These are phyloP conservation scores for Clarkia xantiana DNA, from an alignment of 345 rosid species.

Conservation along the genomic window DNA sequence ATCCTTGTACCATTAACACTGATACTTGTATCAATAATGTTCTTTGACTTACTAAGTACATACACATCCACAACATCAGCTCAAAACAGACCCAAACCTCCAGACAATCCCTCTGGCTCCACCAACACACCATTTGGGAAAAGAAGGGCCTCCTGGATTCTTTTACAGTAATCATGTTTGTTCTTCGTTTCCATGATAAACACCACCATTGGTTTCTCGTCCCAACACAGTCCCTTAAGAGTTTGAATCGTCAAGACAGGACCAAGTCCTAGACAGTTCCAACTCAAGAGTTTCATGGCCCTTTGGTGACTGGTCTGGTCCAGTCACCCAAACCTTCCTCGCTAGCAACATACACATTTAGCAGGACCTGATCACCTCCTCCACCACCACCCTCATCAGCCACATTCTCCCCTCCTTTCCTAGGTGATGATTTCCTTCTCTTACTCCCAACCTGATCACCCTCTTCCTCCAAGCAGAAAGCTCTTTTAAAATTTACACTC, in stretches of 20 bases:
- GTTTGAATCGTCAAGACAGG: neutral
- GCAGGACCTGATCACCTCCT: too few species aligned
- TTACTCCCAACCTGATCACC: too few species aligned
- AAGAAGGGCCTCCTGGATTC: neutral
- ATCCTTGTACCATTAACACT: neutral
- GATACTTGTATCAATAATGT: neutral
- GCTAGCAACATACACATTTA: too few species aligned
- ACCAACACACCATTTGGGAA: neutral
- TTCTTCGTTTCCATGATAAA: neutral
- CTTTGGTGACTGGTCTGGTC: neutral
- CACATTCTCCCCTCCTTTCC: too few species aligned
- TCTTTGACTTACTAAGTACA: neutral
- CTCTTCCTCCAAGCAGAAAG: too few species aligned
- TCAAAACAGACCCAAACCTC: neutral
- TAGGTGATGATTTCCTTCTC: too few species aligned
- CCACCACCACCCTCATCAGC: too few species aligned
- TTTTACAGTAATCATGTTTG: neutral
- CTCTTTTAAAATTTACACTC: too few species aligned
- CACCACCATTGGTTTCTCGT: neutral
- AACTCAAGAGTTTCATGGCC: slow-evolving; percentile 1
- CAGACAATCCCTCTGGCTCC: neutral
- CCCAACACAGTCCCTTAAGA: neutral
- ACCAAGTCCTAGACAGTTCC: slow-evolving; percentile 2
- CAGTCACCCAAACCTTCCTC: neutral
- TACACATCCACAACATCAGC: neutral